These are phyloP conservation scores for Friedmanniomyces simplex DNA, from an alignment of 495 filamentous ascomycete species.

Conservation along the genomic window DNA sequence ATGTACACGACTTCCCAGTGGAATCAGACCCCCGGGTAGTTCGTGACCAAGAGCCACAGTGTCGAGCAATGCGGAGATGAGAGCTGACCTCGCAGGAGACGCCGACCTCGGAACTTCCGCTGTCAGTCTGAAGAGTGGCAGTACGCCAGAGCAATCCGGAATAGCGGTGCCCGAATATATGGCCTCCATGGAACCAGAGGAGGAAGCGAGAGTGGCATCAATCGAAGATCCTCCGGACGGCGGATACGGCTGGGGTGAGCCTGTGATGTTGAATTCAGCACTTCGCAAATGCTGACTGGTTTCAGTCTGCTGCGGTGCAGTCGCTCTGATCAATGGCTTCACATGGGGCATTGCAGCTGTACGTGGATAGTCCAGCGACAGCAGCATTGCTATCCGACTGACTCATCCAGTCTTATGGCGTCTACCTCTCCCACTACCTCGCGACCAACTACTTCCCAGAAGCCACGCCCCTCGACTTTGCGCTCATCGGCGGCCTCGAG, in stretches of 20 bases:
- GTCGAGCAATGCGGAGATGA: no score
- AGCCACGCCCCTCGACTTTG: slow-evolving; percentile 37
- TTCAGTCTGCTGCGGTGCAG: not conserved
- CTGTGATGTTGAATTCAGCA: not conserved
- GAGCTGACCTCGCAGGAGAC: no score
- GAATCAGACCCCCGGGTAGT: no score
- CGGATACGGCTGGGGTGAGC: slow-evolving; percentile 1
- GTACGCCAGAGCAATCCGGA: not conserved
- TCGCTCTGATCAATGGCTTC: slow-evolving; percentile 1
- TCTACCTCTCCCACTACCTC: slow-evolving; percentile 43
- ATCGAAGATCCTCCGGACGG: slow-evolving; percentile 1
- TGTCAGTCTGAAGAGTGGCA: no score
- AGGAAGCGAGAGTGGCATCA: not conserved
- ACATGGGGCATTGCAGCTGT: slow-evolving; percentile 1
- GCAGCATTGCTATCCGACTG: not conserved
- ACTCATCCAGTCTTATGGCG: slow-evolving; percentile 25
- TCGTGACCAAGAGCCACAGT: no score
- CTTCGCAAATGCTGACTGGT: not conserved
- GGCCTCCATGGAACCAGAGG: not conserved
- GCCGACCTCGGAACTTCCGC: no score
- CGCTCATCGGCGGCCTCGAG: slow-evolving; percentile 42
- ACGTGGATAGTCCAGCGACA: not conserved
- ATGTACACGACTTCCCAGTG: no score
- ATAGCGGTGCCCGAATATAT: no score
- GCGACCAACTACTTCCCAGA: slow-evolving; percentile 30